Conservation (phyloP, 805 yeast species). For the Sporopachydermia lactativora region DNA sequence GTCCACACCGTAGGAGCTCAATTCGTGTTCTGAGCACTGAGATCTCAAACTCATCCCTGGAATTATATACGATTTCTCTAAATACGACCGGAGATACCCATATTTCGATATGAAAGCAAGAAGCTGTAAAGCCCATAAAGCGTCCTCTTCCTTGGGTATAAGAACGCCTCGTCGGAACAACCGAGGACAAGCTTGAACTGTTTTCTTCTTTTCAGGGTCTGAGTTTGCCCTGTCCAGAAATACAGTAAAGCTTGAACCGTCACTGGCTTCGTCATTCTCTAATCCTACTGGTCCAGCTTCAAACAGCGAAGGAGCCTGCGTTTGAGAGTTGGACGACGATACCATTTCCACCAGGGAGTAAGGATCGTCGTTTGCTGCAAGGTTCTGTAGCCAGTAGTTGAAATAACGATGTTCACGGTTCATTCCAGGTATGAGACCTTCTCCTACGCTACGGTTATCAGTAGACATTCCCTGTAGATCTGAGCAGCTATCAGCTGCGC, state of each 20-base stretch:
- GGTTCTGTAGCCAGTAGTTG: not conserved
- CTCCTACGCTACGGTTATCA: not conserved
- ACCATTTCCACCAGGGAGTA: not conserved
- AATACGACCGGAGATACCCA: slow-evolving; percentile 55
- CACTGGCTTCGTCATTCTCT: too few relatives aligned
- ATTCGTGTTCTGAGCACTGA: slow-evolving; percentile 18
- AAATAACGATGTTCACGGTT: not conserved
- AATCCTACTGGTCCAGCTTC: not conserved
- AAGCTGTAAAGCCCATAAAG: slow-evolving; percentile 84
- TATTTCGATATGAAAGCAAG: slow-evolving; percentile 90
- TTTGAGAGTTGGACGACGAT: not conserved
- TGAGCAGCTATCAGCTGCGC: not conserved
- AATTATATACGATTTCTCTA: slow-evolving; percentile 66
- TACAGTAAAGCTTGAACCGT: too few relatives aligned
- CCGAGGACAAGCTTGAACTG: slow-evolving; percentile 26
- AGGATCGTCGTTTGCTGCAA: not conserved
- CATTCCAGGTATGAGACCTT: too few relatives aligned
- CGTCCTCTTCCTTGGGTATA: slow-evolving; percentile 88
- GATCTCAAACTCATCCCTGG: slow-evolving; percentile 48
- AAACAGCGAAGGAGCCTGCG: not conserved
- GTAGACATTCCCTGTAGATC: not conserved
- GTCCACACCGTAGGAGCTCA: slow-evolving; percentile 18
- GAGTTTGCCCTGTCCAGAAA: not conserved
- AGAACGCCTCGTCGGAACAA: slow-evolving; percentile 52
- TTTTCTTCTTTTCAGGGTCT: not conserved